These are phyloP conservation scores for Candida germanica DNA, from an alignment of 805 yeast genomes.

Conservation along the genomic window DNA sequence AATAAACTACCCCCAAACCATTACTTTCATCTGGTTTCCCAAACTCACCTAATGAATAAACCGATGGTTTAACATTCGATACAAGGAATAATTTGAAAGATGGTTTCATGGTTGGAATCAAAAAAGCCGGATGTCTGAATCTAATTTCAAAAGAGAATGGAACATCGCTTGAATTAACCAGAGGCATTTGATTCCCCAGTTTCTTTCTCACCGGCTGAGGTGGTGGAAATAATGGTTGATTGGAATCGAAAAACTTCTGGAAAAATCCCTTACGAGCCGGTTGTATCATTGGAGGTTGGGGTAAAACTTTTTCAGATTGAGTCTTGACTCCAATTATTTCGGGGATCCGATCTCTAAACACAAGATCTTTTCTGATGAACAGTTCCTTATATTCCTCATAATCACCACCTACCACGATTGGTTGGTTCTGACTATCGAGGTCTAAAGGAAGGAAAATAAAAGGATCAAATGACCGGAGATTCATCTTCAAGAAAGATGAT, in stretches of 20 bases:
- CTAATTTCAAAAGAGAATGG: conserved; percentile 47
- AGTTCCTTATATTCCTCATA: conserved; percentile 35
- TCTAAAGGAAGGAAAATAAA: conserved; percentile 54
- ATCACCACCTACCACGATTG: conserved; percentile 11
- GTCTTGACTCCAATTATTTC: conserved; percentile 40
- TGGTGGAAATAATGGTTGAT: conserved; percentile 3
- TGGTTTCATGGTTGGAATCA: conserved; percentile 43
- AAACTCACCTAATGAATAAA: conserved; percentile 26
- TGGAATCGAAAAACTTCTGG: conserved; percentile 23
- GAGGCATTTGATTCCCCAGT: conserved; percentile 10
- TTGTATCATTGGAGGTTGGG: conserved; percentile 13
- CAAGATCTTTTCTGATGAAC: conserved; percentile 44
- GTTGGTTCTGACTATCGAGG: conserved; percentile 19
- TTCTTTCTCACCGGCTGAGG: conserved; percentile 12
- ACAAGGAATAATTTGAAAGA: conserved; percentile 32
- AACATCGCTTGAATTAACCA: conserved; percentile 33
- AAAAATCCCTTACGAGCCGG: conserved; percentile 26
- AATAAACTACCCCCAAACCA: conserved; percentile 45
- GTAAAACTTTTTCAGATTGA: conserved; percentile 17
- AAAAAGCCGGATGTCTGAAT: conserved; percentile 44
- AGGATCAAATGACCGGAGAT: conserved; percentile 46
- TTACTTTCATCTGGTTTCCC: conserved; percentile 41
- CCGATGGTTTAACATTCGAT: conserved; percentile 25
- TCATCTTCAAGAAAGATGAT: conserved; percentile 46
- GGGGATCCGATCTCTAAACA: conserved; percentile 39